Base-by-base conservation (phyloP, 2,329 filamentous ascomycete species). In the Fusarium transvaalense region DNA sequence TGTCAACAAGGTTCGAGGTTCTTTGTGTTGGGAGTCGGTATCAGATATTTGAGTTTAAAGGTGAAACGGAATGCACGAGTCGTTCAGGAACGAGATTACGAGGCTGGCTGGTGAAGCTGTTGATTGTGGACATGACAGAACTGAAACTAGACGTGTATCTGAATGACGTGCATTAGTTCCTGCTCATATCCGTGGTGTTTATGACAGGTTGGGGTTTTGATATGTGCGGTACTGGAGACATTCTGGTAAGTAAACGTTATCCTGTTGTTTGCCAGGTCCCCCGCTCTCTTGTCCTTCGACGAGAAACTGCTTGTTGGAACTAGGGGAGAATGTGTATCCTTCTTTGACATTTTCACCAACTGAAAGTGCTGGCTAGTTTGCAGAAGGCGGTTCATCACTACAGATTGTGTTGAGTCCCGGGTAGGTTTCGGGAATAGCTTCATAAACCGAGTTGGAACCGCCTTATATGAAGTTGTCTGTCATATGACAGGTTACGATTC, bases 1-100 rank as follows among this genome's bases (percentile, higher is more conserved):
- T 31, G 12, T 21, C n/a, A 19, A 19, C 14, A 15, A n/a, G 42
- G 13, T 31, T 31, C 5, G 42, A 45, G 42, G n/a, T 12, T 45
- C n/a, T 15, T 15, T 5, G n/a, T 45, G n/a, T 45, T 45, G 15
- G n/a, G n/a, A 15, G 10, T 29, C 29, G n/a, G 34, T 29, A n/a
- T 31, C 17, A 17, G 23, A 51, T 51, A 51, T 51, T 45, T 51
- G 34, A 51, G 47, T 51, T 51, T 27, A 13, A 4, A 27, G 17
- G 34, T 51, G 47, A 51, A 51, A 51, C 47, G 7, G 34, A 10
- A 35, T 12, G 29, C 34, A 39, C 14, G 34, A 50, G 12, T 51
- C n/a, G 25, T n/a, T 21, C n/a, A 51, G 23, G 23, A 15, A 17
- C 34, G 17, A 29, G 29, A 29, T 7, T 5, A 29, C 27, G 47